Evolutionary conservation across 2,329 filamentous ascomycete genomes (phyloP), one percentile per base, ranked within the genome.

Genomic region (Nemania sp.): DNA sequence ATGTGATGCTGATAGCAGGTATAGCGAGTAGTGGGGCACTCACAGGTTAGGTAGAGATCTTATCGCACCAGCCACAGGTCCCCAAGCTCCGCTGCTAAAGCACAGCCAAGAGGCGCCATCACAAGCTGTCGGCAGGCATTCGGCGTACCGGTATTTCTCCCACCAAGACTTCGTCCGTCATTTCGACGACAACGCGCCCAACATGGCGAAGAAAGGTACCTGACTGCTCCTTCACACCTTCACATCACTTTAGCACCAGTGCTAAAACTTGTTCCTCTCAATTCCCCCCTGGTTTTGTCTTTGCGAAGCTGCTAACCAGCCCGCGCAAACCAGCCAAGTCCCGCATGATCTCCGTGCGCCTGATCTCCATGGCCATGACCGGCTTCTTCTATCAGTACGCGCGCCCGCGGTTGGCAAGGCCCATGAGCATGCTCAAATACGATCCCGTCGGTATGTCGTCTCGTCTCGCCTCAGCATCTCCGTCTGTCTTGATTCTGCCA

Each of bases 371-470:
- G 94, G 94, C 94, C 72, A 88, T 96, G 88, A 99, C 94, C 22
- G 94, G 94, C 68, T 99, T 91, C 82, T 99, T 93, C 81, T 92
- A 93, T 74, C 95, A 91, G 49, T 86, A 96, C 73, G 81, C 88
- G 64, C 86, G 95, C 54, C 92, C 91, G 11, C 87, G 94, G 64
- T 82, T 83, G 24, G 81, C 91, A 59, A 80, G 88, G 39, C 92
- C 95, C 52, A 83, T 99, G 75, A 95, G 91, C 77, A 94, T 99
- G 91, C 79, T 99, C 66, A 99, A 99, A 80, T 99, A 99, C 75
- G 94, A 99, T 71, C 94, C 94, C 36, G 92, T 99, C 61, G 88
- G 90, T 96, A 84, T 62, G 82, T 61, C n/a, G 3, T n/a, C n/a
- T 37, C n/a, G n/a, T n/a, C 42, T 5, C 33, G 33, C 4, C 33